Conservation (phyloP, 2,329 filamentous ascomycete genomes). For the Fusarium cicatricum region DNA sequence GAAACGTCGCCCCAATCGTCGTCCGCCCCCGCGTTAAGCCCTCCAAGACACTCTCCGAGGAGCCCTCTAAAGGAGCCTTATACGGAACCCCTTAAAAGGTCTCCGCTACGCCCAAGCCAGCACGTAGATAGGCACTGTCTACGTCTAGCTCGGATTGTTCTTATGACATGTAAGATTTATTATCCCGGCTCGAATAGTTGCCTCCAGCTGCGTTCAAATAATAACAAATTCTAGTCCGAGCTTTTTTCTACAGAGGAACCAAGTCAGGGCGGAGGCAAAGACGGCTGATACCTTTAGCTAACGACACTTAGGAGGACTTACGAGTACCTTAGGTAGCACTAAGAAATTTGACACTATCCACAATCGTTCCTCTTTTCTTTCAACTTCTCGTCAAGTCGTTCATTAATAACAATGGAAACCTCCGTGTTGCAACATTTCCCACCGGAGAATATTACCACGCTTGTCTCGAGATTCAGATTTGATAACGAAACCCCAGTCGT, state of each 20-base stretch:
- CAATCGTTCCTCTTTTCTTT: too few species aligned
- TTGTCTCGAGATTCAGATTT: too few species aligned
- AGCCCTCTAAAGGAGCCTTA: constrained; percentile 10
- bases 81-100: constrained; percentile 7
- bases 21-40: constrained; percentile 3
- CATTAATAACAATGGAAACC: too few species aligned
- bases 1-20: too few species aligned
- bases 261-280: constrained; percentile 14
- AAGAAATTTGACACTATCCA: too few species aligned
- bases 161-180: constrained; percentile 16
- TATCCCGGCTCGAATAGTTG: constrained; percentile 9
- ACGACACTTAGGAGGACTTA: constrained; percentile 12
- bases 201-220: constrained; percentile 13
- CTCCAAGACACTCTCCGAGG: constrained; percentile 7
- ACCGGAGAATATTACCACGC: too few species aligned
- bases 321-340: too few species aligned
- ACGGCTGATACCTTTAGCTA: constrained; percentile 13
- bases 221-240: constrained; percentile 13
- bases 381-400: too few species aligned
- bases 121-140: constrained; percentile 10
- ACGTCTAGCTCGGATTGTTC: constrained; percentile 16
- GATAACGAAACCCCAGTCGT: too few species aligned
- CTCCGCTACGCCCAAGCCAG: constrained; percentile 4
- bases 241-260: constrained; percentile 12
- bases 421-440: too few species aligned